phyloP scores from a whole-genome alignment of 1,139 yeast genomes.

The Spencermartinsiella ligniputridi region DNA sequence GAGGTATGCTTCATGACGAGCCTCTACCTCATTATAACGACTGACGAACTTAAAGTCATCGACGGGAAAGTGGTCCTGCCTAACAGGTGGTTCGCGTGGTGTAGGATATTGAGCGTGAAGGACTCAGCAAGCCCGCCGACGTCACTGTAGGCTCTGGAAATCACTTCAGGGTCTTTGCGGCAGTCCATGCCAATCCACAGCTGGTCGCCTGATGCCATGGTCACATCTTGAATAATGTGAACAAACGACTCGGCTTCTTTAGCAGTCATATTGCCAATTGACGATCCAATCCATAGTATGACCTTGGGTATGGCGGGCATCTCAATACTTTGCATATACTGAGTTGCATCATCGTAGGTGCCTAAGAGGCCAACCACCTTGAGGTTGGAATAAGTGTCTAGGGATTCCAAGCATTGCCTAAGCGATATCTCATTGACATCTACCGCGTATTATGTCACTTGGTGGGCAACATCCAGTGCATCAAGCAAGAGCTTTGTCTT shows the following conservation, averaged over 20 bases:
- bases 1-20: slow-evolving; percentile 1
- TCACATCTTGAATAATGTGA: neutral
- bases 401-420: neutral
- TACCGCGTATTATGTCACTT: slow-evolving; percentile 3
- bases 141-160: slow-evolving; percentile 4
- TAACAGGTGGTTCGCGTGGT: neutral
- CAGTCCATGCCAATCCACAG: slow-evolving; percentile 3
- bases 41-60: slow-evolving; percentile 4
- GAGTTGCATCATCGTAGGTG: slow-evolving; percentile 3
- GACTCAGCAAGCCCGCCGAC: neutral
- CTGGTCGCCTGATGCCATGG: slow-evolving; percentile 1
- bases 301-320: slow-evolving; percentile 1
- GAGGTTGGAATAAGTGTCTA: slow-evolving; percentile 1
- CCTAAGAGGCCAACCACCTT: slow-evolving; percentile 4
- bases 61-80: neutral
- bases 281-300: slow-evolving; percentile 4
- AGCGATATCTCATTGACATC: slow-evolving; percentile 2
- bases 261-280: neutral
- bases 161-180: slow-evolving; percentile 2
- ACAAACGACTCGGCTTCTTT: slow-evolving; percentile 2
- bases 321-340: neutral
- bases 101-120: slow-evolving; percentile 3
- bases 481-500: slow-evolving; percentile 2
- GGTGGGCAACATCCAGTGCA: slow-evolving; percentile 1
- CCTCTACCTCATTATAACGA: neutral